Evolutionary conservation across 768 basidiomycete genomes (phyloP), one percentile per base, ranked within the genome.

Genomic region (Phallus indusiatus): DNA sequence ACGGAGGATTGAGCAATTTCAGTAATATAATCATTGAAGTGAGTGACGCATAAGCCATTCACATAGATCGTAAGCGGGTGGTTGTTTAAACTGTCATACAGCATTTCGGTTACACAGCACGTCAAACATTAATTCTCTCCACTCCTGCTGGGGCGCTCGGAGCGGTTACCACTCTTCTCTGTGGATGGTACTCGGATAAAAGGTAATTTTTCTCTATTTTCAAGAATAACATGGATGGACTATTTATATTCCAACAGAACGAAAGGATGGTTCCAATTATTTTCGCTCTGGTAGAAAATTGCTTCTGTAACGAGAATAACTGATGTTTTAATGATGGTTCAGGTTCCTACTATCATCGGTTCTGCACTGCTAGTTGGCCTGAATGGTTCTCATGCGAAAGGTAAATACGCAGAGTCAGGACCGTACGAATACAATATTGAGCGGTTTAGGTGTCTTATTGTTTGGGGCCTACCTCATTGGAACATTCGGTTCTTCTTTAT

Each of bases 121-220:
- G 75, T 66, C 81, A 84, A 65, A 79, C 83, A 0, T 69, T 86
- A 16, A 84, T 85, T 46, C 65, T 84, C 24, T 76, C 76, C 3
- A 82, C 84, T 0, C 84, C 83, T 2, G 76, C 68, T 20, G 85
- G 84, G 2, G 74, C 70, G 9, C 67, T 86, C 22, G 77, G 74
- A 3, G 74, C 81, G 0, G 47, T 70, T 3, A 82, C 73, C 60
- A 76, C 79, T 1, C 61, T 84, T 17, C 64, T 75, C 5, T 83
- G 81, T 61, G 83, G 83, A 2, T 85, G 81, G 78, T 83, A 82
- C 66, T 83, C 84, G 0, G 85, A 85, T 64, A 80, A 71, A 84
- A 79, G 77, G 83, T 80, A 54, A 8, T 50, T 35, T 21, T 11
- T 53, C 50, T 17, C 36, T 28, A 17, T 47, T 11, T 49, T 16